A percentile compares a stretch with the other conserved stretches of the same genome.
Evolutionary conservation across 352 stramenopile species (phyloP).

Genomic region (Globisporangium takayamanum): DNA sequence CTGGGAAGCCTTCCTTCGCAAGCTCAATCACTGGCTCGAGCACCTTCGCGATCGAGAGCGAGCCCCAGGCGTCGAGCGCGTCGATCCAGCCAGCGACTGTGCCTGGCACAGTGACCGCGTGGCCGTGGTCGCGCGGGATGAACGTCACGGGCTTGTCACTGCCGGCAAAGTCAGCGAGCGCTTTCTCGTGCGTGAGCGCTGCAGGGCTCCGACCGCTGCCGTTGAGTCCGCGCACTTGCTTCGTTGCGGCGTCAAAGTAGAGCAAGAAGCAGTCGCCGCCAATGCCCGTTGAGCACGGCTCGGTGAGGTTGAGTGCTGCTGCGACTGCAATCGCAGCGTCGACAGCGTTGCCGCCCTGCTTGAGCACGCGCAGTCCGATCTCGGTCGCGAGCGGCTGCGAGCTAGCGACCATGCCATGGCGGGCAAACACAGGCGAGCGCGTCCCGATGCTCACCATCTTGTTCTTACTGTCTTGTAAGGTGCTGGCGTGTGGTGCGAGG

Average conservation of each 20-base stretch:
- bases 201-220: slow-evolving; percentile 86
- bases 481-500: background rate
- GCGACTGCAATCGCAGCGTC: slow-evolving; percentile 82
- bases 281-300: slow-evolving; percentile 76
- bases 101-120: slow-evolving; percentile 87
- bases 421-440: slow-evolving; percentile 86
- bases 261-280: slow-evolving; percentile 95
- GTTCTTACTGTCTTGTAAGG: background rate
- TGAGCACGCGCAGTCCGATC: slow-evolving; percentile 88
- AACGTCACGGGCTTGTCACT: slow-evolving; percentile 18
- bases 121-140: slow-evolving; percentile 51
- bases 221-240: slow-evolving; percentile 88
- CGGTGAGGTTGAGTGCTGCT: slow-evolving; percentile 51
- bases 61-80: slow-evolving; percentile 80
- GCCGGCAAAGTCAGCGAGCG: slow-evolving; percentile 30
- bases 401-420: slow-evolving; percentile 89
- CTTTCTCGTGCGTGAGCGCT: slow-evolving; percentile 77
- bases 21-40: slow-evolving; percentile 88
- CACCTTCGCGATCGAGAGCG: slow-evolving; percentile 76
- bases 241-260: slow-evolving; percentile 87
- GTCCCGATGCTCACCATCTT: slow-evolving; percentile 49
- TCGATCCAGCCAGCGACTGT: slow-evolving; percentile 91
- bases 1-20: slow-evolving; percentile 91
- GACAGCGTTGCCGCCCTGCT: slow-evolving; percentile 90
- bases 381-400: slow-evolving; percentile 93